Evolutionary conservation across 768 basidiomycete genomes (phyloP), one percentile per base, ranked within the genome.

Genomic region (Clitopilus hobsonii): DNA sequence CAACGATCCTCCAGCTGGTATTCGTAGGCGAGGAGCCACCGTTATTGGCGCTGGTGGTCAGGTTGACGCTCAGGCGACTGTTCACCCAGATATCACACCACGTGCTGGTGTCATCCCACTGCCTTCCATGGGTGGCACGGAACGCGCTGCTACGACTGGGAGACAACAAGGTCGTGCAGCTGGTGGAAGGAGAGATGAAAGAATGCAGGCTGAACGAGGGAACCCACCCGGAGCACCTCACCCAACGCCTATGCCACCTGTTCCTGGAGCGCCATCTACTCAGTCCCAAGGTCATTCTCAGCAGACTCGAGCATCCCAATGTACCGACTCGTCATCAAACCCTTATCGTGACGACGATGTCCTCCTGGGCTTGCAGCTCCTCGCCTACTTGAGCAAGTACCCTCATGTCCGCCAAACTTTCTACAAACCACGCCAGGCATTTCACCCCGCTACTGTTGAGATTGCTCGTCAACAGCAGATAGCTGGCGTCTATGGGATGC

Each of bases 371-470:
- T 73, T 99, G 11, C 96, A 99, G 68, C 84, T 98, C 1, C 80
- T 99, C 1, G 97, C 97, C 2, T 98, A 99, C 66, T 78, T 98
- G 16, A 93, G 89, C 73, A 98, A 99, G 70, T 98, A 99, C 67
- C 94, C 97, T 0, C 96, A 98, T 67, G 96, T 98, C 3, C 79
- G 97, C 8, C 88, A 94, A 63, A 92, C 94, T 5, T 98, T 99
- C 66, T 97, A 98, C 68, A 91, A 93, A 67, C 87, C 85, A 0
- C 79, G 91, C 0, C 71, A 76, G n/a, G 82, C 84, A n/a, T 92
- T 91, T 68, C 89, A 91, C 62, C 89, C 89, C 0, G 89, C 88
- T 7, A 83, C 82, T 25, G 74, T 80, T 5, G 72, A 72, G 47
- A 61, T 78, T 14, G 63, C 71, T 8, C 62, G 67, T 6, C 67